These are phyloP conservation scores for Fusarium pseudograminearum DNA, from an alignment of 2,329 filamentous ascomycete species.

Conservation along the genomic window DNA sequence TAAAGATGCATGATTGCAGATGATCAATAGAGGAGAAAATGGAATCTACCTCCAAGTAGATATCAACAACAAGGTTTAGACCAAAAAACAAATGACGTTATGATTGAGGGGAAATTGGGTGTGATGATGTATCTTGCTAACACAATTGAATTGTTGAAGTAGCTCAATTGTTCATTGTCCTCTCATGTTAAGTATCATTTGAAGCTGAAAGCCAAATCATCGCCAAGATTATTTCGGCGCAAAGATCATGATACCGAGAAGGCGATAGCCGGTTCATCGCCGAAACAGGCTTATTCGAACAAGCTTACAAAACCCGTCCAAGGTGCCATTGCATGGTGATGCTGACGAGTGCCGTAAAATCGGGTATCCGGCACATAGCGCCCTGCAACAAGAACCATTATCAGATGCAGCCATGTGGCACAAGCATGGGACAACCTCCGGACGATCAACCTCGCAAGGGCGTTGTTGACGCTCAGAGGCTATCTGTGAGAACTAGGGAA, in stretches of 20 bases:
- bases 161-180: slow-evolving; percentile 6
- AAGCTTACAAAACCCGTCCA: slow-evolving; percentile 18
- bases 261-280: slow-evolving; percentile 33
- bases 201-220: not conserved
- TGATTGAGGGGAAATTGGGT: not conserved
- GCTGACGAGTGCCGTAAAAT: slow-evolving; percentile 17
- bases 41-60: not conserved
- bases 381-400: not conserved
- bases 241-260: slow-evolving; percentile 29
- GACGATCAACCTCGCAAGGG: not conserved
- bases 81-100: not conserved
- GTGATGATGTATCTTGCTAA: not conserved
- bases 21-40: not conserved
- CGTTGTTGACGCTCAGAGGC: not conserved
- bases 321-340: slow-evolving; percentile 17
- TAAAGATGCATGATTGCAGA: slow-evolving; percentile 32
- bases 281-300: slow-evolving; percentile 30
- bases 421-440: not conserved
- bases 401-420: not conserved
- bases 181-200: slow-evolving; percentile 24
- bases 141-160: not conserved
- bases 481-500: not conserved
- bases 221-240: slow-evolving; percentile 15
- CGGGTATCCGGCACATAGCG: slow-evolving; percentile 37
- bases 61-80: not conserved